These are phyloP conservation scores for Aphanomyces invadans DNA, from an alignment of 352 stramenopile species.

Conservation along the genomic window DNA sequence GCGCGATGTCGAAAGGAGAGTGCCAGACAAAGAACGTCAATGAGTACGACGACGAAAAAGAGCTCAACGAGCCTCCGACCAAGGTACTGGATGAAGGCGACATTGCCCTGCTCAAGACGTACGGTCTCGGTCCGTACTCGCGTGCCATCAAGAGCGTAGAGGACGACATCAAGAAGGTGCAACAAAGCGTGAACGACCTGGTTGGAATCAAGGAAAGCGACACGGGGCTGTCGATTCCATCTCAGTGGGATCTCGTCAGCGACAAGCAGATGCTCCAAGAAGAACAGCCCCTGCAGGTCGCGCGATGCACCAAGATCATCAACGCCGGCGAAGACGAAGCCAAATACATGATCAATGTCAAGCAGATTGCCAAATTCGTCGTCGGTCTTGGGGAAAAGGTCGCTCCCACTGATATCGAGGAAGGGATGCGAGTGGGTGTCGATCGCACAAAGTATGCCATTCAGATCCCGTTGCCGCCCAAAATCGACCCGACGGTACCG, in stretches of 20 bases:
- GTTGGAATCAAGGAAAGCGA: slow-evolving; percentile 99
- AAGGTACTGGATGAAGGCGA: slow-evolving; percentile 90
- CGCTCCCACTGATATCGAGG: slow-evolving; percentile 98
- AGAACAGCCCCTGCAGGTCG: slow-evolving; percentile 95
- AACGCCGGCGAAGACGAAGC: slow-evolving; percentile 90
- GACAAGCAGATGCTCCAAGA: slow-evolving; percentile 99
- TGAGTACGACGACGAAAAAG: slow-evolving; percentile 93
- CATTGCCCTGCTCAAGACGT: slow-evolving; percentile 99
- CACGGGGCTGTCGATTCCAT: slow-evolving; percentile 96
- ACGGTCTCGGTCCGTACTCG: slow-evolving; percentile 96
- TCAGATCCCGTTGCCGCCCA: slow-evolving; percentile 96
- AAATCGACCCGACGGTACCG: slow-evolving; percentile 98
- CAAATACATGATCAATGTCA: slow-evolving; percentile 99
- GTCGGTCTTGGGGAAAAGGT: slow-evolving; percentile 98
- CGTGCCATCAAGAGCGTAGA: slow-evolving; percentile 95
- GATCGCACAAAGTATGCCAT: slow-evolving; percentile 96
- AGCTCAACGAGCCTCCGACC: slow-evolving; percentile 66
- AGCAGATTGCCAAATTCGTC: slow-evolving; percentile 99
- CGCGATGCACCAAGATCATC: slow-evolving; percentile 94
- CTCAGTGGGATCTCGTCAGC: slow-evolving; percentile 98
- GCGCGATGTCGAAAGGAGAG: slow-evolving; percentile 52
- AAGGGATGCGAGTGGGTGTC: slow-evolving; percentile 99
- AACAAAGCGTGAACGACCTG: slow-evolving; percentile 88
- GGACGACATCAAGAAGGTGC: slow-evolving; percentile 98
- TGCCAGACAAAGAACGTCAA: slow-evolving; percentile 95